Percentiles rank a stretch among this genome's conserved stretches.
Conservation (phyloP, 179 eudicot genomes). For the Beta lomatogona region DNA sequence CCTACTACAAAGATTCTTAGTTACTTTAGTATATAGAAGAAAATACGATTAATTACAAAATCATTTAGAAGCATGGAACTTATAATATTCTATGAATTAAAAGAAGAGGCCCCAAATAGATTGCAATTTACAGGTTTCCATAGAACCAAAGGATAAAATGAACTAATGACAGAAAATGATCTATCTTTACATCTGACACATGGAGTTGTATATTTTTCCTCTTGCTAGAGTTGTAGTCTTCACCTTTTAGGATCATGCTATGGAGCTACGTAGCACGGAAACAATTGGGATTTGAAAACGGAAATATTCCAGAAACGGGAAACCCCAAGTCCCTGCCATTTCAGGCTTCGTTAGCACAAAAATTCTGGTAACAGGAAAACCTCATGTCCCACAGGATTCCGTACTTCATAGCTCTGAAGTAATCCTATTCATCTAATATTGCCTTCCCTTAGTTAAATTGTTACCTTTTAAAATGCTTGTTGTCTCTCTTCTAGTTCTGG, state of each 20-base stretch:
- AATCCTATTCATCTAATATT: neutral
- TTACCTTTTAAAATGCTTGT: neutral
- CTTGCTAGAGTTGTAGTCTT: neutral
- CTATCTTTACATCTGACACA: neutral
- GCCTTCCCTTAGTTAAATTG: neutral
- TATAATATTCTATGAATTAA: neutral
- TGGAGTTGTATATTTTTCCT: neutral
- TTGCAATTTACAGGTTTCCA: neutral
- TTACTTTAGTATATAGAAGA: neutral
- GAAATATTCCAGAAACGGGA: too few species aligned
- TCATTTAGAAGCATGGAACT: neutral
- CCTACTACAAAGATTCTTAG: neutral
- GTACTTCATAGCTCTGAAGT: too few species aligned
- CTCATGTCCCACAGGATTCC: too few species aligned
- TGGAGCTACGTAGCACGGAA: too few species aligned
- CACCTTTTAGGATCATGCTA: too few species aligned
- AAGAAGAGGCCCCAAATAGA: neutral
- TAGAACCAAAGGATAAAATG: neutral
- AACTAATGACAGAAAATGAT: neutral
- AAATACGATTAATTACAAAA: neutral
- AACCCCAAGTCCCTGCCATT: too few species aligned
- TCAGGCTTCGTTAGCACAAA: too few species aligned
- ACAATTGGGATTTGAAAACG: too few species aligned
- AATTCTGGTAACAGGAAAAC: too few species aligned
- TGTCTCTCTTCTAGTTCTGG: neutral